Base-by-base conservation (phyloP, 1,284 basidiomycete species). In the Microbotryum violaceum region DNA sequence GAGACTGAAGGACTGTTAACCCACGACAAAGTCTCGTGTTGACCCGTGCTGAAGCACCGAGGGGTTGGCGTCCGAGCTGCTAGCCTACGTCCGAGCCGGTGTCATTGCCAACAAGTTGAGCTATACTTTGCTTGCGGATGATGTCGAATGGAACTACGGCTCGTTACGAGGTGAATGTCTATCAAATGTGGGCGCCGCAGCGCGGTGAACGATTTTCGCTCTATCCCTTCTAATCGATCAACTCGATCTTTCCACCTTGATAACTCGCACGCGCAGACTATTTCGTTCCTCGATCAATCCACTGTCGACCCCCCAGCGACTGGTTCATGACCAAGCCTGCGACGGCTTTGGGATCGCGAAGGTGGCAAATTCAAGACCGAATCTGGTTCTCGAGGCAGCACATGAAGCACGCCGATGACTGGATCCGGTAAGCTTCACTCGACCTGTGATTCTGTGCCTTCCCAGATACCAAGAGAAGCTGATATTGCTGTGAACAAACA, bases 51-150 rank as follows among this genome's bases (percentile, higher is more conserved):
- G 8, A 27, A 66, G 61, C 27, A 45, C 49, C 4, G 57, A 60
- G 18, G 65, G 67, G 18, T 66, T 68, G 57, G 57, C 57, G 2
- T 51, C 49, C 52, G 67, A 66, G 33, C 6, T 68, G 4, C 21
- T 62, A 23, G 59, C 58, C 49, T 68, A 66, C 54, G 49, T 66
- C 6, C 57, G 62, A 8, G 58, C 65, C 0, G 29, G 47, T 20
- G 67, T 68, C 25, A 51, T 68, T 37, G 60, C 60, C 2, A 53
- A 62, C 12, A 68, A 68, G 52, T 61, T 66, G 23, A 33, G 64
- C 23, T 68, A 66, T 61, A 61, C 58, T 5, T 45, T 68, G 31
- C 58, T 68, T 16, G 60, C 62, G 7, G 65, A 68, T 57, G 67
- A 68, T 54, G 20, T 27, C 6, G 5, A 48, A 5, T 68, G 62